A percentile compares a stretch with the other conserved stretches of the same genome.
Evolutionary conservation across 306 rosid species (phyloP).

Genomic region (Carpinus fangiana): DNA sequence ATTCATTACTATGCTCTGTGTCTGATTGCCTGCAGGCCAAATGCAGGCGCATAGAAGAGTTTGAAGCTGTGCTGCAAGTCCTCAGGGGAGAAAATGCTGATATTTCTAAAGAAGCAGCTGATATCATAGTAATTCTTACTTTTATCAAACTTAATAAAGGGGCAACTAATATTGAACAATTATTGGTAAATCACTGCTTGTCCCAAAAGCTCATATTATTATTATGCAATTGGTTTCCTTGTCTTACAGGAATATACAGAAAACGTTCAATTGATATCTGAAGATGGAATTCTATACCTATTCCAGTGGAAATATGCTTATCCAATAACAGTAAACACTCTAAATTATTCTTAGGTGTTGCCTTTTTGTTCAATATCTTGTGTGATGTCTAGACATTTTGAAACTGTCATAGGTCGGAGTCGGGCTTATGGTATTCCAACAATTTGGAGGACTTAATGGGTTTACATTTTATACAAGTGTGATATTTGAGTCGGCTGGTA

Average conservation of each 20-base stretch:
- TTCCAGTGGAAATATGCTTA: background rate
- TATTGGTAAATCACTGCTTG: too few relatives aligned
- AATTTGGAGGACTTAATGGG: slow-evolving; percentile 39
- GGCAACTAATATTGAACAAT: background rate
- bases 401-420: slow-evolving; percentile 33
- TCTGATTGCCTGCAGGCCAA: background rate
- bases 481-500: slow-evolving; percentile 30
- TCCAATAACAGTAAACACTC: background rate
- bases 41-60: background rate
- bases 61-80: background rate
- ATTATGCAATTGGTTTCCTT: background rate
- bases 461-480: slow-evolving; percentile 28
- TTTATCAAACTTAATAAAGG: background rate
- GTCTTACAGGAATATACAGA: background rate
- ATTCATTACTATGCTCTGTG: background rate
- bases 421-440: slow-evolving; percentile 42
- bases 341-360: background rate
- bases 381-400: background rate
- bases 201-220: too few relatives aligned
- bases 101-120: slow-evolving; percentile 7
- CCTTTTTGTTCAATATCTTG: background rate
- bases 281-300: background rate
- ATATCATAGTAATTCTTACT: background rate
- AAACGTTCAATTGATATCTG: background rate
- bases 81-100: background rate